Evolutionary conservation across 306 rosid species (phyloP).

Genomic region (Cajanus cajan): DNA sequence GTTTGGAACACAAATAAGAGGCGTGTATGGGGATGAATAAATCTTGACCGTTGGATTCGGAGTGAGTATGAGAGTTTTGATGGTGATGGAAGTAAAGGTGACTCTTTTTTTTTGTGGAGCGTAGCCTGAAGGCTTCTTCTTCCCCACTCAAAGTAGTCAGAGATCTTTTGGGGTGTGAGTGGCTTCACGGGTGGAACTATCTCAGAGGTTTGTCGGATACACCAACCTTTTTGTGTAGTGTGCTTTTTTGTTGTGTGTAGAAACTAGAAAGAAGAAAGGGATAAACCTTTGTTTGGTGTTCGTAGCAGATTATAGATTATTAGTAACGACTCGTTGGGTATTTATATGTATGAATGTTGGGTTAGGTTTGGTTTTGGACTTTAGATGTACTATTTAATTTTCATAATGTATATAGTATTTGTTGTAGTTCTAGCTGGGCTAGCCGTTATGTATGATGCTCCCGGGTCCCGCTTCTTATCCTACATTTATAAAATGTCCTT

Average conservation of each 20-base stretch:
- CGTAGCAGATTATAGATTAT: not conserved
- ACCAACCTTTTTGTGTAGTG: not conserved
- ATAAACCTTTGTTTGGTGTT: not conserved
- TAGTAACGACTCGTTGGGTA: slow-evolving; percentile 14
- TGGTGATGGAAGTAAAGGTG: not conserved
- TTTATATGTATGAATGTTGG: not conserved
- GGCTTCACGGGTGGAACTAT: slow-evolving; percentile 44
- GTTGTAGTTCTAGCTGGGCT: not conserved
- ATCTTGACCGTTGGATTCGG: slow-evolving; percentile 34
- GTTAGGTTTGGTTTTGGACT: not conserved
- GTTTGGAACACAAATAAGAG: not conserved
- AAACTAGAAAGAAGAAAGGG: not conserved
- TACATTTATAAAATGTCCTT: not conserved
- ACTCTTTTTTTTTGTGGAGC: not conserved
- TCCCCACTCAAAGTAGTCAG: slow-evolving; percentile 19
- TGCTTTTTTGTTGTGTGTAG: not conserved
- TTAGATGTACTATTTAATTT: not conserved
- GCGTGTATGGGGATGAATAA: slow-evolving; percentile 15
- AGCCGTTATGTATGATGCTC: slow-evolving; percentile 26
- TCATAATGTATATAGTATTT: not conserved
- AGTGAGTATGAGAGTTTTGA: not conserved
- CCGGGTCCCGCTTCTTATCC: not conserved
- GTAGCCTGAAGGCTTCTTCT: not conserved
- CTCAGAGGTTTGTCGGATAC: slow-evolving; percentile 20
- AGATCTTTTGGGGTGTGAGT: slow-evolving; percentile 23